Evolutionary conservation across 2,329 filamentous ascomycete species (phyloP), one percentile per base, ranked within the genome.

Genomic region (Byssothecium circinans): DNA sequence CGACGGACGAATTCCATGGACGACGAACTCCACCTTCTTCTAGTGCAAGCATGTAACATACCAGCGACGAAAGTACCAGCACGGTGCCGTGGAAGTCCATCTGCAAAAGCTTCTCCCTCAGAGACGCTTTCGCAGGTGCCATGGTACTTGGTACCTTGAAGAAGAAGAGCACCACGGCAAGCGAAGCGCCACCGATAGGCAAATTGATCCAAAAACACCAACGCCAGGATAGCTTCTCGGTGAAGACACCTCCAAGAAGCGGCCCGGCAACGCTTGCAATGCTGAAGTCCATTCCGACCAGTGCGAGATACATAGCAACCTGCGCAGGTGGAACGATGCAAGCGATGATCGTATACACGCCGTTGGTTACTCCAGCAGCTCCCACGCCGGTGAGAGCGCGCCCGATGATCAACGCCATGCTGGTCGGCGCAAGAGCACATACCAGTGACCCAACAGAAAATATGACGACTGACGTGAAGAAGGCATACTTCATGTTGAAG

Each of bases 191-290:
- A 25, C 6, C 23, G 10, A 6, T 25, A 6, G 23, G 23, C 23
- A 25, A 25, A 25, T 25, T 25, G 6, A 25, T 6, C 5, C 19
- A 42, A 20, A 42, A 42, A 19, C 40, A 42, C 69, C 70, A 74
- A 17, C 72, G 50, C 71, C 72, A 73, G 2, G 62, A 57, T 1
- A 57, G 55, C 11, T 64, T 54, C n/a, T 62, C 47, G 1, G 71
- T 72, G 17, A 74, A 62, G 4, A 57, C 64, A 14, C 71, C 72
- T n/a, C 72, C 72, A 14, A 74, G 55, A 1, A 73, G 52, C 8
- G 72, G 72, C 4, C 72, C 72, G 8, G 69, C 57, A n/a, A 73
- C 64, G 15, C 54, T 73, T 38, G n/a, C 40, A 22, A 50, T 48
- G 29, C 19, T 41, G 25, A 34, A 62, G 60, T 17, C 22, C 8